Conservation (phyloP, 345 rosid genomes). For the Syzygium oleosum region DNA sequence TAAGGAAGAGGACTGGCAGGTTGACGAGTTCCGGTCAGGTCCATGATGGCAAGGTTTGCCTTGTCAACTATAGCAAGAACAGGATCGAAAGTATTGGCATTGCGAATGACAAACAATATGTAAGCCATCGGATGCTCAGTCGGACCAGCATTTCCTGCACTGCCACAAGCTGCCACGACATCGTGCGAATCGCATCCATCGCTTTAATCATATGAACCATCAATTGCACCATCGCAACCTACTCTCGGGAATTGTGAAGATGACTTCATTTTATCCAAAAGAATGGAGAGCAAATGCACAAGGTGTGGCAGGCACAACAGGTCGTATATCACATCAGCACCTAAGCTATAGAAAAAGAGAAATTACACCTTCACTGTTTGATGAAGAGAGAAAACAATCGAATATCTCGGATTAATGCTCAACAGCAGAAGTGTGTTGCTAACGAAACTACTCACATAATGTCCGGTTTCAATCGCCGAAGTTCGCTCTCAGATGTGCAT, state of each 20-base stretch:
- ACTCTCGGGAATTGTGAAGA: not conserved
- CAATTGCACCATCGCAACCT: not conserved
- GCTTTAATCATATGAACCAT: not conserved
- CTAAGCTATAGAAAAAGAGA: conserved; percentile 34
- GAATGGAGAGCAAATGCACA: conserved; percentile 40
- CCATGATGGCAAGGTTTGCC: conserved; percentile 36
- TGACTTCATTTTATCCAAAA: conserved; percentile 23
- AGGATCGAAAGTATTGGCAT: conserved; percentile 40
- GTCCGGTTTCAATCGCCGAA: not conserved
- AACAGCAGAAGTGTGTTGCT: too few species aligned
- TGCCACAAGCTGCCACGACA: not conserved
- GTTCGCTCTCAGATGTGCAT: not conserved
- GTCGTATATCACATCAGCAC: conserved; percentile 80
- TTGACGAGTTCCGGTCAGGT: conserved; percentile 36
- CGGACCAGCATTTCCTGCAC: not conserved
- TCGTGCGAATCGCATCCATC: not conserved
- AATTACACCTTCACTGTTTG: not conserved
- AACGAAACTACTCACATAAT: too few species aligned
- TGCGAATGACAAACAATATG: conserved; percentile 65
- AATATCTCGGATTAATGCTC: not conserved
- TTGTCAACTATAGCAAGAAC: conserved; percentile 40
- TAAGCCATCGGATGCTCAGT: conserved; percentile 40
- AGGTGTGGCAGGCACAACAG: conserved; percentile 65
- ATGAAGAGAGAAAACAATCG: not conserved
- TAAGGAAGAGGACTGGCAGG: conserved; percentile 42